These are phyloP conservation scores for Daucus carota DNA, from an alignment of 129 eudicot genomes.

Conservation along the genomic window DNA sequence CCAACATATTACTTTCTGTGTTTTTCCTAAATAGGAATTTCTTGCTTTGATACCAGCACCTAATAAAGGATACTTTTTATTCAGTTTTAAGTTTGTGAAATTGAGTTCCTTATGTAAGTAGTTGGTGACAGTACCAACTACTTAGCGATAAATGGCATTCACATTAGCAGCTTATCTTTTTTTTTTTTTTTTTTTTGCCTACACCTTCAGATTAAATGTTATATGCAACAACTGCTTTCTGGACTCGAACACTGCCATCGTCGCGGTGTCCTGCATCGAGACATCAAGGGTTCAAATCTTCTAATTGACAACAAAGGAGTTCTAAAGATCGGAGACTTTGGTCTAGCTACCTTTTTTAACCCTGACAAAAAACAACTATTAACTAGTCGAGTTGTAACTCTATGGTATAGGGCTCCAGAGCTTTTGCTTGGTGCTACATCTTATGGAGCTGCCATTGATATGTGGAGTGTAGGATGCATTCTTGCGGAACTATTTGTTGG, in stretches of 20 bases:
- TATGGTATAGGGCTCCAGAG: conserved; percentile 96
- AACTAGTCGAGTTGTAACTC: conserved; percentile 88
- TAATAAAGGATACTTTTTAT: background rate
- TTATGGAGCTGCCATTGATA: conserved; percentile 71
- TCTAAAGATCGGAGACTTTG: conserved; percentile 88
- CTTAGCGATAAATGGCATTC: background rate
- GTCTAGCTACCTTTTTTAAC: conserved; percentile 64
- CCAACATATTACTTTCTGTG: background rate
- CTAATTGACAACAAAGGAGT: conserved; percentile 61
- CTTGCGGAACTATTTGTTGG: conserved; percentile 82
- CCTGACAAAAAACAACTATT: conserved; percentile 63
- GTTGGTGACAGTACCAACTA: background rate
- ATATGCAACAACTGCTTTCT: conserved; percentile 63
- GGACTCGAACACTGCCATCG: conserved; percentile 90
- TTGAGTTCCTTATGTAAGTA: background rate
- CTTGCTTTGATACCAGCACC: background rate
- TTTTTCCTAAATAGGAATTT: background rate
- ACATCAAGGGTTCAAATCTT: conserved; percentile 87
- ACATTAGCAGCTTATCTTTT: background rate
- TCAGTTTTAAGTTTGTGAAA: background rate
- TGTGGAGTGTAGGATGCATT: conserved; percentile 97
- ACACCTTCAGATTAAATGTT: conserved; percentile 70
- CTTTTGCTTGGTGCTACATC: conserved; percentile 82
- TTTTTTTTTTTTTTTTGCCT: too few species aligned
- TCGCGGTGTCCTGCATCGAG: conserved; percentile 85